These are phyloP conservation scores for Stachybotrys chlorohalonatus DNA, from an alignment of 2,329 filamentous ascomycete genomes.

Conservation along the genomic window DNA sequence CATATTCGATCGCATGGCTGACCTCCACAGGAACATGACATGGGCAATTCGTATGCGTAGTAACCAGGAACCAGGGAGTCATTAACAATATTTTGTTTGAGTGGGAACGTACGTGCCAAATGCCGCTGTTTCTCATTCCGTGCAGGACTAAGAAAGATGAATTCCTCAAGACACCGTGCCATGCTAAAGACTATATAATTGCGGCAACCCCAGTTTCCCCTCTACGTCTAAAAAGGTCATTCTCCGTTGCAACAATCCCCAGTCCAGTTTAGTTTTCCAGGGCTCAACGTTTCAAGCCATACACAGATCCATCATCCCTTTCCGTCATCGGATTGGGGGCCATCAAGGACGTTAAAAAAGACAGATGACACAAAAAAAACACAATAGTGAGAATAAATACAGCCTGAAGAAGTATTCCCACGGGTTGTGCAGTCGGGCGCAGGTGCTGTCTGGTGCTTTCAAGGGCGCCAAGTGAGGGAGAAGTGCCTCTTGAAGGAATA, in stretches of 20 bases:
- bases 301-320: background rate
- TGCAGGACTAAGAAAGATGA: background rate
- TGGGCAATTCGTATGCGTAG: slow-evolving; percentile 52
- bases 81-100: background rate
- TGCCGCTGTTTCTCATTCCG: background rate
- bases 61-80: background rate
- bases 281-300: background rate
- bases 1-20: background rate
- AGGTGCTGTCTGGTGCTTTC: too few species aligned
- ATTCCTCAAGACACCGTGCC: background rate
- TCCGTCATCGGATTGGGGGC: background rate
- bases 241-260: background rate
- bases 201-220: background rate
- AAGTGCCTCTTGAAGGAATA: background rate
- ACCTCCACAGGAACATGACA: slow-evolving; percentile 48
- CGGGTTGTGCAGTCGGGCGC: background rate
- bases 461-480: too few species aligned
- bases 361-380: background rate
- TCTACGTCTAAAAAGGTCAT: background rate
- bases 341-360: background rate
- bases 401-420: background rate
- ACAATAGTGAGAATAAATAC: background rate
- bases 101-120: background rate
- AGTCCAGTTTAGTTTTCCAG: background rate
- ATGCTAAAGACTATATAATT: background rate